These are phyloP conservation scores for Phytophthora capsici DNA, from an alignment of 352 stramenopile genomes.

Conservation along the genomic window DNA sequence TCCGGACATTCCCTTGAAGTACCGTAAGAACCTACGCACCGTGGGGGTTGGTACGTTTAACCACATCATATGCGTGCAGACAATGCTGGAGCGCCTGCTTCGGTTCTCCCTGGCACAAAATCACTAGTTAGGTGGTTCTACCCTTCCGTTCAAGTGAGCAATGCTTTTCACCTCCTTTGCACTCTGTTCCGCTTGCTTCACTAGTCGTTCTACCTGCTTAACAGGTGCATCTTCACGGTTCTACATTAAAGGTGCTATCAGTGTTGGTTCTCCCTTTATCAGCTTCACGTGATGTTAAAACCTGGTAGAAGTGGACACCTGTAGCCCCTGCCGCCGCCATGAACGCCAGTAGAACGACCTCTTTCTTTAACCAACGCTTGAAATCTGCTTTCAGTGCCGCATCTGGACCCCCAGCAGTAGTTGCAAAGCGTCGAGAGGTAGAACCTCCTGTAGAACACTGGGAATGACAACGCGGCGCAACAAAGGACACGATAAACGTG, in stretches of 20 bases:
- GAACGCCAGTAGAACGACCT: constrained; percentile 50
- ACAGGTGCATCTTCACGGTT: constrained; percentile 67
- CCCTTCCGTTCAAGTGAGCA: too few species aligned
- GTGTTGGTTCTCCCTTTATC: background rate
- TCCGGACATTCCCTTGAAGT: background rate
- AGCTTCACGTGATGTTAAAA: constrained; percentile 20
- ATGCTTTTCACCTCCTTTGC: constrained; percentile 56
- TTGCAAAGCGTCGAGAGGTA: constrained; percentile 22
- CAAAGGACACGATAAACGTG: constrained; percentile 26
- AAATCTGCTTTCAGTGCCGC: constrained; percentile 74
- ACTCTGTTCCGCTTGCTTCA: constrained; percentile 59
- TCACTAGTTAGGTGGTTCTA: too few species aligned
- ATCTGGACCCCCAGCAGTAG: constrained; percentile 30
- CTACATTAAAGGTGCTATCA: constrained; percentile 29
- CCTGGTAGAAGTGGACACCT: constrained; percentile 76
- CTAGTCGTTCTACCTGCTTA: constrained; percentile 55
- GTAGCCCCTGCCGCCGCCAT: constrained; percentile 54
- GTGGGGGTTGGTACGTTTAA: constrained; percentile 66
- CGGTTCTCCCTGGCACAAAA: constrained; percentile 38
- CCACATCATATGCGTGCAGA: constrained; percentile 70
- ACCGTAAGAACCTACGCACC: constrained; percentile 37
- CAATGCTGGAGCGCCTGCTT: constrained; percentile 70
- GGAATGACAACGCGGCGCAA: constrained; percentile 9
- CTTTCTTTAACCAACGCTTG: constrained; percentile 59
- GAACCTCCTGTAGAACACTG: background rate